These are phyloP conservation scores for Xylaria castorea DNA, from an alignment of 495 filamentous ascomycete genomes.

Conservation along the genomic window DNA sequence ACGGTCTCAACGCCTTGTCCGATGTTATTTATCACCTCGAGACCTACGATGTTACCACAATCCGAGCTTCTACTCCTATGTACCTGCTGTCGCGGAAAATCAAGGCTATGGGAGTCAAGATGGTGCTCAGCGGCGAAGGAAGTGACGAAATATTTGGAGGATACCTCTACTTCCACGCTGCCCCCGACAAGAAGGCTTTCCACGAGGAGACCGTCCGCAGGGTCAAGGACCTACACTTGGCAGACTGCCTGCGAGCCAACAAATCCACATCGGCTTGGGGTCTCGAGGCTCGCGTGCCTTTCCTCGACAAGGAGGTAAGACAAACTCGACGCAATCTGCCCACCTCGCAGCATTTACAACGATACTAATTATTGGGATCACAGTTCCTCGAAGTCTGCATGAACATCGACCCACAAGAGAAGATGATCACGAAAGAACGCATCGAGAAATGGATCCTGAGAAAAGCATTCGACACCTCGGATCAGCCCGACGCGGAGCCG, in stretches of 20 bases:
- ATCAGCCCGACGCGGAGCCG: conserved; percentile 75
- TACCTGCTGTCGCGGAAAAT: conserved; percentile 97
- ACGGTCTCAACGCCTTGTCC: conserved; percentile 91
- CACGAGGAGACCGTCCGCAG: conserved; percentile 91
- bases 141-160: conserved; percentile 98
- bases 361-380: conserved; percentile 19
- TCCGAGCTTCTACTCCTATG: conserved; percentile 98
- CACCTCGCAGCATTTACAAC: not conserved
- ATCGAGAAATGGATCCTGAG: conserved; percentile 98
- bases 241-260: conserved; percentile 96
- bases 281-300: conserved; percentile 96
- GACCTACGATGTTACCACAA: conserved; percentile 97
- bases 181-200: conserved; percentile 87
- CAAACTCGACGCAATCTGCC: not conserved
- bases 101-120: conserved; percentile 98
- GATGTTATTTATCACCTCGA: conserved; percentile 99
- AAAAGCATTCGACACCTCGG: conserved; percentile 93
- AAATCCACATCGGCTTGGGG: conserved; percentile 99
- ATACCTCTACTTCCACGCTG: conserved; percentile 97
- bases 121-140: conserved; percentile 96
- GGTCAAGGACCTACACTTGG: conserved; percentile 93
- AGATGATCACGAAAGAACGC: conserved; percentile 88
- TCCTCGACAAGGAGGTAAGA: conserved; percentile 85
- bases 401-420: conserved; percentile 91
- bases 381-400: conserved; percentile 89